Evolutionary conservation across 306 rosid genomes (phyloP), one percentile per base, ranked within the genome.

Genomic region (Begonia loranthoides): DNA sequence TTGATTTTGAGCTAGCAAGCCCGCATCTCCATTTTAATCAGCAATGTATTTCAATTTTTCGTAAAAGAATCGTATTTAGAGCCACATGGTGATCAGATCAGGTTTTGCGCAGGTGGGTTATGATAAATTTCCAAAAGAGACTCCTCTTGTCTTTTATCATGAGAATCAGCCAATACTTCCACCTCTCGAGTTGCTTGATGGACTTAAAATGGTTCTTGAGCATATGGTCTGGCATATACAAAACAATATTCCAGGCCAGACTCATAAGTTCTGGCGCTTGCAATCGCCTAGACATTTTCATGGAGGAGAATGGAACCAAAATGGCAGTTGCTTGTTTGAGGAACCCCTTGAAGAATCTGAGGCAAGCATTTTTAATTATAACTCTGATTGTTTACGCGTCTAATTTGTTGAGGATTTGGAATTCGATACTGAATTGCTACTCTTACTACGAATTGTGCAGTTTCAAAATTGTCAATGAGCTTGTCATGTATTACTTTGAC

Each of bases 251-350:
- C 94, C 87, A n/a, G 15, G 47, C 39, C 73, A 66, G 56, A 76
- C 87, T 10, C 76, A 77, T 41, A 89, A 79, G 70, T 71, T 84
- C 62, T 89, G 97, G 95, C 84, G 93, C 49, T 74, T 77, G 53
- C 87, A 84, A 68, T 89, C 90, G 12, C 95, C 94, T 17, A 77
- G 93, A 69, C 95, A 89, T 66, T 89, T 89, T 60, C 64, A 77
- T 51, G 95, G 95, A 13, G 95, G 95, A 49, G 90, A 84, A 2
- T 89, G 94, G 97, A 89, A 89, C 70, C 94, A 82, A 73, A 89
- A 85, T 33, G 94, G 89, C 16, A 89, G 95, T 62, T 84, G 97
- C 78, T 55, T 79, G 78, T 82, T 82, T 65, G 67, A 67, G 70
- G 78, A 79, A 59, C 94, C 87, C 55, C 90, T 89, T 39, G 74